Evolutionary conservation across 2,329 filamentous ascomycete genomes (phyloP).

Genomic region (Pseudogymnoascus verrucosus): DNA sequence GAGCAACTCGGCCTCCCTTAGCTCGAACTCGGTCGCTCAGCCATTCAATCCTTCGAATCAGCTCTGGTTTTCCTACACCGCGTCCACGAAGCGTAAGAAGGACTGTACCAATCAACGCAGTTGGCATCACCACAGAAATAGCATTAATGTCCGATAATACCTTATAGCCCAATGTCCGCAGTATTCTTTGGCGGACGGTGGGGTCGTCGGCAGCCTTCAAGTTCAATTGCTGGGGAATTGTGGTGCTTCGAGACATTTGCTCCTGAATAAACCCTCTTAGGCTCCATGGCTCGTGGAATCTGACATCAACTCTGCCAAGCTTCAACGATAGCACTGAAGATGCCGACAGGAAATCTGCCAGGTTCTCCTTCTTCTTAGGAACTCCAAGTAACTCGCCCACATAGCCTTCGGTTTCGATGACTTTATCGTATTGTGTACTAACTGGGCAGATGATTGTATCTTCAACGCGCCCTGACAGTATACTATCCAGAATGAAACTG

Average conservation of each 20-base stretch:
- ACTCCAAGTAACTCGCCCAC: constrained; percentile 89
- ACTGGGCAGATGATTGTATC: constrained; percentile 94
- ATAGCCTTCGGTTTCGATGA: constrained; percentile 96
- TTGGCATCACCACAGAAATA: constrained; percentile 97
- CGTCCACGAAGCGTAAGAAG: constrained; percentile 83
- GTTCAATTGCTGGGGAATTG: constrained; percentile 40
- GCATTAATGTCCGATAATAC: constrained; percentile 91
- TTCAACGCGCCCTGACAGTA: constrained; percentile 78
- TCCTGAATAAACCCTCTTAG: constrained; percentile 71
- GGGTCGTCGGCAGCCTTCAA: constrained; percentile 36
- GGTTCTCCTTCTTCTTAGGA: constrained; percentile 91
- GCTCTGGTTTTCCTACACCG: constrained; percentile 79
- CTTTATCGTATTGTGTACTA: constrained; percentile 96
- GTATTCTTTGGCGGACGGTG: constrained; percentile 49
- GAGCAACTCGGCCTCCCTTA: constrained; percentile 86
- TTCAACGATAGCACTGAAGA: constrained; percentile 84
- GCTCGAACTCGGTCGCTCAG: constrained; percentile 70
- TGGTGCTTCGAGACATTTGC: constrained; percentile 55
- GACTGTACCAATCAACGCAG: constrained; percentile 88
- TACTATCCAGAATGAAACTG: constrained; percentile 81
- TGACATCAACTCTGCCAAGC: constrained; percentile 84
- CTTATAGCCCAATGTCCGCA: constrained; percentile 84
- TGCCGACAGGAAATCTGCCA: constrained; percentile 76
- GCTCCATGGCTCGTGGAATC: constrained; percentile 96
- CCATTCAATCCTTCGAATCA: constrained; percentile 86